Base-by-base conservation (phyloP, 1,284 basidiomycete genomes). In the Calocybe gambosa region DNA sequence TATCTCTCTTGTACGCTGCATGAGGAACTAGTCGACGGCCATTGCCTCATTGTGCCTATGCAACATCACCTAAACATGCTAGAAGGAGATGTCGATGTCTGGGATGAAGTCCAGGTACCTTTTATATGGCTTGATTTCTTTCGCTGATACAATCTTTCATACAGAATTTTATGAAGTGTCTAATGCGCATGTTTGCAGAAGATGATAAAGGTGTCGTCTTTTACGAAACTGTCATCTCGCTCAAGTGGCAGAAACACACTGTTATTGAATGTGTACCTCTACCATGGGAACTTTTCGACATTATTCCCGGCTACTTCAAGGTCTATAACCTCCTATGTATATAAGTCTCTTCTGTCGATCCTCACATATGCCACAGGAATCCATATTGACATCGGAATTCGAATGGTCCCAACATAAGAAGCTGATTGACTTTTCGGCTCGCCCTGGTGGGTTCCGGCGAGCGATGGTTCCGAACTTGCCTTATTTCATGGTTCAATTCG, bases 401-500 rank as follows among this genome's bases (percentile, higher is more conserved):
- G 96, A 99, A 68, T 99, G 94, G 93, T 91, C 93, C 8, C 92
- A 96, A 60, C 93, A 99, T 69, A 90, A 89, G 62, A 97, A 98
- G 62, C 71, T 98, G 41, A 97, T 99, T 53, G 88, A 95, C 60
- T 99, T 99, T 62, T 81, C 87, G 2, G 67, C 80, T 6, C 77
- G 93, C 1, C 89, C 91, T 0, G 92, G 92, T 18, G 92, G 92
- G 3, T 96, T 96, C 71, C 73, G 93, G 39, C 77, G 93, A 1
- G 82, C 89, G 29, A 89, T 99, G 83, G 95, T 99, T 4, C 84
- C 94, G 1, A 93, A 97, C 58, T 68, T 99, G 36, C 96, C 96
- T 0, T 99, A 99, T 69, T 99, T 99, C 62, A 94, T 94, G 86
- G 89, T 99, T 1, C 89, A 93, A 58, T 99, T 94, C 68, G 96